Conservation (phyloP, 2,329 filamentous ascomycete genomes). For the Zasmidium cellare region DNA sequence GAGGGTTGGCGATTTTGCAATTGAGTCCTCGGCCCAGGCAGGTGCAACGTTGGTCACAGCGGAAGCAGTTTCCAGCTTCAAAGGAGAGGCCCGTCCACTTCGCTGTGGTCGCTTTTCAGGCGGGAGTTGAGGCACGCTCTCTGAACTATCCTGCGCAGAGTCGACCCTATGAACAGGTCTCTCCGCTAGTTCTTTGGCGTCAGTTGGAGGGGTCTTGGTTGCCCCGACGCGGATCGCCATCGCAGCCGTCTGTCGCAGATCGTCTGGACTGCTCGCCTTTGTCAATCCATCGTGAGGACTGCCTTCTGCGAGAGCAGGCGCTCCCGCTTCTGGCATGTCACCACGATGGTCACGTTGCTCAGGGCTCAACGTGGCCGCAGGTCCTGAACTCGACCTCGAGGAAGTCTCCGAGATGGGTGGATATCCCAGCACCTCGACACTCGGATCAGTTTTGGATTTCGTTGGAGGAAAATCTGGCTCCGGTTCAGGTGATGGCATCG, state of each 20-base stretch:
- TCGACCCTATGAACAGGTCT: conserved; percentile 18
- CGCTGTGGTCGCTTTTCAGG: conserved; percentile 1
- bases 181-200: conserved; percentile 9
- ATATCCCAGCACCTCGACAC: neutral
- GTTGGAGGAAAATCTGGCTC: neutral
- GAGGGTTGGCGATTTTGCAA: conserved; percentile 26
- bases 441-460: neutral
- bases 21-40: conserved; percentile 13
- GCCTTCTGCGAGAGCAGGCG: neutral
- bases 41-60: neutral
- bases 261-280: neutral
- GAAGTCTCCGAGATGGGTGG: neutral
- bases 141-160: conserved; percentile 21
- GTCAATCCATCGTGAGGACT: neutral
- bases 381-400: neutral
- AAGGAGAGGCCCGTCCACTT: conserved; percentile 4
- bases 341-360: neutral
- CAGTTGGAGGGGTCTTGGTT: conserved; percentile 5
- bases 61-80: conserved; percentile 7
- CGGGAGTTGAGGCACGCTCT: conserved; percentile 17
- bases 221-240: conserved; percentile 16
- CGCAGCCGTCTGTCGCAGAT: conserved; percentile 15
- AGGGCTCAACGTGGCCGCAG: neutral
- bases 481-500: neutral
- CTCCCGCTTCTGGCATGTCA: neutral